phyloP scores from a whole-genome alignment of 2,329 filamentous ascomycete species.

The Scytalidium lignicola region DNA sequence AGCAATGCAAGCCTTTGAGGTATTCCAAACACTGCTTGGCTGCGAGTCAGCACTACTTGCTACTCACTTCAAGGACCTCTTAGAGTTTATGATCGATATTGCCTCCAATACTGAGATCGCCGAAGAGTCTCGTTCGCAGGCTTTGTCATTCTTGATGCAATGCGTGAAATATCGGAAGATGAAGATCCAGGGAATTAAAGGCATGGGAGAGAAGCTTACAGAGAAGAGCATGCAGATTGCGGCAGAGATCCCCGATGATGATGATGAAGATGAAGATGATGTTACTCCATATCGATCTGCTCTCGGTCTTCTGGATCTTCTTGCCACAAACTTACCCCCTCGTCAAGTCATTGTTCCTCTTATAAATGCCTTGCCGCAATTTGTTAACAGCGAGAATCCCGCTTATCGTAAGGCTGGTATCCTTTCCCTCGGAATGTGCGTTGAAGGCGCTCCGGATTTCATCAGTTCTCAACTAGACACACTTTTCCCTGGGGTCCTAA shows the following conservation, averaged over 20 bases:
- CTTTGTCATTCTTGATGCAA: constrained; percentile 90
- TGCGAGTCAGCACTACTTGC: constrained; percentile 83
- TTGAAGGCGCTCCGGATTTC: constrained; percentile 96
- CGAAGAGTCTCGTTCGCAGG: constrained; percentile 83
- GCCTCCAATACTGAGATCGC: constrained; percentile 70
- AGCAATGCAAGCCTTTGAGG: constrained; percentile 86
- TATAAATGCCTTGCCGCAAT: constrained; percentile 77
- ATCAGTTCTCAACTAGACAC: constrained; percentile 86
- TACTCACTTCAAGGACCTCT: constrained; percentile 80
- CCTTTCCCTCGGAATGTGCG: constrained; percentile 85
- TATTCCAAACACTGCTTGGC: constrained; percentile 90
- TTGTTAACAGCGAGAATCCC: constrained; percentile 68
- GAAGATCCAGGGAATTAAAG: constrained; percentile 86
- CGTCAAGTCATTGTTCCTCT: constrained; percentile 92
- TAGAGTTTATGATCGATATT: constrained; percentile 91
- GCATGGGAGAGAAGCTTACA: constrained; percentile 80
- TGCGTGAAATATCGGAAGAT: constrained; percentile 87
- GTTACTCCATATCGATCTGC: constrained; percentile 81
- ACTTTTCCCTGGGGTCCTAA: constrained; percentile 79
- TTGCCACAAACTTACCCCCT: constrained; percentile 82
- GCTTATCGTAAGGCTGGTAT: constrained; percentile 86
- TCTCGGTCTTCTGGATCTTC: constrained; percentile 80
- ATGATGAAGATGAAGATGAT: constrained; percentile 70
- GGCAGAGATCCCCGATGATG: constrained; percentile 77
- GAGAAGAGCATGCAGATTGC: constrained; percentile 83